A percentile compares a stretch with the other conserved stretches of the same genome.
Conservation (phyloP, 2,329 filamentous ascomycete genomes). For the Biscogniauxia marginata region DNA sequence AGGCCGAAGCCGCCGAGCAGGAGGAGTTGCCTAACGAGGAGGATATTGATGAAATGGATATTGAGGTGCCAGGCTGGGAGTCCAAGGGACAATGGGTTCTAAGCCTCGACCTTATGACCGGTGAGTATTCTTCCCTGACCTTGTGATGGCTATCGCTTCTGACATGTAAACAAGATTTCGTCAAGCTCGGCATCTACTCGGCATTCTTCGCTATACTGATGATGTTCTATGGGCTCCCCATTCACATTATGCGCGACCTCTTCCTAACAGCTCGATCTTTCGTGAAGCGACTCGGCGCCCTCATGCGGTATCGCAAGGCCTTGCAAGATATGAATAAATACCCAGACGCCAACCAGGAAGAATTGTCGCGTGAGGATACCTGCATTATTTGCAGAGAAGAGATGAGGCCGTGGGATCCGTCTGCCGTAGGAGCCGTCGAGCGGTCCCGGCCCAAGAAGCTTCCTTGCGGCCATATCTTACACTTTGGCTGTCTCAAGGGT, state of each 20-base stretch:
- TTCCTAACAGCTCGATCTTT: conserved; percentile 94
- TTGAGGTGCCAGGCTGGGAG: conserved; percentile 95
- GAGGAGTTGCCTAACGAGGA: conserved; percentile 62
- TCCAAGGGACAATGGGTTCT: conserved; percentile 92
- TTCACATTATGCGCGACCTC: conserved; percentile 94
- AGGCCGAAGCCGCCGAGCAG: conserved; percentile 46
- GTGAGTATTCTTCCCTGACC: conserved; percentile 45
- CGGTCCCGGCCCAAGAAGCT: conserved; percentile 90
- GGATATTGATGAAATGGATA: conserved; percentile 87
- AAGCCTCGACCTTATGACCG: conserved; percentile 79
- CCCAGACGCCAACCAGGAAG: conserved; percentile 84
- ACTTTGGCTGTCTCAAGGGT: conserved; percentile 90
- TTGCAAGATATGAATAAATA: conserved; percentile 94
- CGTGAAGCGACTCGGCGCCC: conserved; percentile 81
- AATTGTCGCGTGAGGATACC: conserved; percentile 82
- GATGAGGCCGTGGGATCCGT: conserved; percentile 76
- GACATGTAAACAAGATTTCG: conserved; percentile 61
- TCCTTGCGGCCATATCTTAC: conserved; percentile 91
- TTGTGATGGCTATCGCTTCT: conserved; percentile 3
- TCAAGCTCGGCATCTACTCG: conserved; percentile 86
- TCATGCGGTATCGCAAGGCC: conserved; percentile 85
- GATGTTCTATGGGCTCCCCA: conserved; percentile 90
- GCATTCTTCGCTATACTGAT: conserved; percentile 92
- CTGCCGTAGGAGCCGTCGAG: conserved; percentile 71
- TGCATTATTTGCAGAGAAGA: conserved; percentile 98